Base-by-base conservation (phyloP, 2,329 filamentous ascomycete genomes). In the Xylariaceae sp. region DNA sequence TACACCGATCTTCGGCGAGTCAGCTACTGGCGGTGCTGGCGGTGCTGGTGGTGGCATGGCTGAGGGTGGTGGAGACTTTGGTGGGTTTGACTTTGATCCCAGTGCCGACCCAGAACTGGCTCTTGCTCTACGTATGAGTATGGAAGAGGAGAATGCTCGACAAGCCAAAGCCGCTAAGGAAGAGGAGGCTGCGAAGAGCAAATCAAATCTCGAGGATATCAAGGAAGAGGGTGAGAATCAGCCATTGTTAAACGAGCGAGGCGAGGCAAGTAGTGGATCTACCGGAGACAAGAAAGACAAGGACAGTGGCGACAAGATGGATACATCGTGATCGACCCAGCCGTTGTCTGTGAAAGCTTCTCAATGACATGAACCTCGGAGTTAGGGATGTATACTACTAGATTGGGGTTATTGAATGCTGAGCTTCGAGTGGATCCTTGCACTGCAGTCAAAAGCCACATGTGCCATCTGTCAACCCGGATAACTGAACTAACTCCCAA, bases 141-240 rank as follows among this genome's bases (percentile, higher is more conserved):
- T 95, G 82, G 94, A 99, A 71, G 94, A 99, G 70, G 94, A 99
- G 74, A 95, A 95, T 76, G 92, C 92, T 57, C 80, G 94, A 65
- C 86, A 95, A 73, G 92, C 96, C 71, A 90, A 90, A 74, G 84
- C 87, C 67, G 89, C 87, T 64, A 84, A 85, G 65, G 84, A 89
- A 59, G 86, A 89, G 63, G 86, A 89, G 63, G 81, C 84, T 62
- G 80, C 83, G 41, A 81, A 88, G 50, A 83, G 84, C 62, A 92
- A 92, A 76, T 83, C 83, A 41, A 83, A 84, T 43, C 77, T 97
- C 62, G 90, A 91, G 67, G 84, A 84, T 44, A 90, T 97, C 68
- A 85, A 90, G 64, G 88, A 92, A 69, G 87, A 90, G 70, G 83
- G 82, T 54, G 87, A 90, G 71, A 80, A 80, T 32, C 80, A 83